Evolutionary conservation across 164 flowering plant species (phyloP), one percentile per base, ranked within the genome.

Genomic region (Macadamia tetraphylla): DNA sequence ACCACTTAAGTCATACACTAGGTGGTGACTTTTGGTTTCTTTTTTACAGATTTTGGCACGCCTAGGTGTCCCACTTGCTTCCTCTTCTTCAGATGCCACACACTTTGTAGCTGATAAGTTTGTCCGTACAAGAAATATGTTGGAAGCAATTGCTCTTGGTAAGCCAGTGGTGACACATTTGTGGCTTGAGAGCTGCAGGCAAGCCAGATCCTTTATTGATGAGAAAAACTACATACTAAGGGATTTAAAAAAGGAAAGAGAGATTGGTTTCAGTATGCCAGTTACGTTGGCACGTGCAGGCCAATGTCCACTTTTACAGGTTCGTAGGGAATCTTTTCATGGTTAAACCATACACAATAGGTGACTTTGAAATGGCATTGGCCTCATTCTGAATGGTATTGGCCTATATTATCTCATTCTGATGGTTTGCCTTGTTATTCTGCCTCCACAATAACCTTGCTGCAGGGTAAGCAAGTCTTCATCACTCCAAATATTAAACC

Each of bases 161-260:
- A 94, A 88, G 74, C 97, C 88, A 30, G 90, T 94, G 55, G 96
- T 94, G 46, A 88, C 97, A 43, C 92, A 77, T 72, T 75, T 81
- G 72, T 94, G 99, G 99, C 87, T 94, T 65, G 86, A 92, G 74
- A 86, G 90, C 68, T 86, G 97, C 78, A 90, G 88, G 71, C 94
- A 88, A 76, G 93, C 90, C 9, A 83, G 81, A 77, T 85, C 85
- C 75, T 80, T 84, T 68, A 82, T 92, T 71, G 97, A 94, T 77
- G 99, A 94, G 79, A 85, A 81, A 77, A 81, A 71, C 31, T 86
- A 84, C 74, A 82, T 94, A 51, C 73, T 94, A 57, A 80, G 97
- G 62, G 99, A 94, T 81, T 68, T 73, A n/a, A 87, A 81, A 74
- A 94, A 94, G 81, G 99, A 94, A 75, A 92, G 80, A 81, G 96